Conservation (phyloP, 73 alveolate genomes). For the Symbiodinium pilosum region DNA sequence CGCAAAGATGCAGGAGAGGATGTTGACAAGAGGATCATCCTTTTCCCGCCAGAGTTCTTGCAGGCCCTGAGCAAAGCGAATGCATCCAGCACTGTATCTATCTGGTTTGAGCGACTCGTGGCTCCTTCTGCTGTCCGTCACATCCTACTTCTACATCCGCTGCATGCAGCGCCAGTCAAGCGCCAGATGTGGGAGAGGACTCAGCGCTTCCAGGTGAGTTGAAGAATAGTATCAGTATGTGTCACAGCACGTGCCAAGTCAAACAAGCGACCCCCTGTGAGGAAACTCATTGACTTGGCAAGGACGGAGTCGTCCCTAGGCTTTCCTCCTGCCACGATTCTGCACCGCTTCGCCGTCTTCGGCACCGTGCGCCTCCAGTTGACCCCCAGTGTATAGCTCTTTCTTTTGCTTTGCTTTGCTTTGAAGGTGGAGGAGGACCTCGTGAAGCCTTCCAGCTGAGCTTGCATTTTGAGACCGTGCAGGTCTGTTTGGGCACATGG, state of each 20-base stretch:
- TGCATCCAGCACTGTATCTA: background rate
- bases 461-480: background rate
- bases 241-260: too few relatives aligned
- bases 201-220: background rate
- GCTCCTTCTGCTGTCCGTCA: background rate
- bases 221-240: too few relatives aligned
- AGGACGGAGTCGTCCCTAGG: slow-evolving; percentile 32
- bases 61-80: background rate
- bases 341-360: slow-evolving; percentile 49
- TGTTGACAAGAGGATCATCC: slow-evolving; percentile 1
- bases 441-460: background rate
- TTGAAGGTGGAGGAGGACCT: background rate
- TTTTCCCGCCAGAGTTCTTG: slow-evolving; percentile 32
- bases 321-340: background rate
- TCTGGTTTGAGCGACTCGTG: background rate
- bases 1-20: background rate
- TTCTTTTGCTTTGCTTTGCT: too few relatives aligned
- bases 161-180: background rate
- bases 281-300: slow-evolving; percentile 22
- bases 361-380: slow-evolving; percentile 28
- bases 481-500: too few relatives aligned
- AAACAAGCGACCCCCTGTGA: background rate
- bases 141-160: background rate
- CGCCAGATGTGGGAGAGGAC: slow-evolving; percentile 15
- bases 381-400: too few relatives aligned